phyloP scores from a whole-genome alignment of 176 grass and related monocot species.

The Cocos nucifera region DNA sequence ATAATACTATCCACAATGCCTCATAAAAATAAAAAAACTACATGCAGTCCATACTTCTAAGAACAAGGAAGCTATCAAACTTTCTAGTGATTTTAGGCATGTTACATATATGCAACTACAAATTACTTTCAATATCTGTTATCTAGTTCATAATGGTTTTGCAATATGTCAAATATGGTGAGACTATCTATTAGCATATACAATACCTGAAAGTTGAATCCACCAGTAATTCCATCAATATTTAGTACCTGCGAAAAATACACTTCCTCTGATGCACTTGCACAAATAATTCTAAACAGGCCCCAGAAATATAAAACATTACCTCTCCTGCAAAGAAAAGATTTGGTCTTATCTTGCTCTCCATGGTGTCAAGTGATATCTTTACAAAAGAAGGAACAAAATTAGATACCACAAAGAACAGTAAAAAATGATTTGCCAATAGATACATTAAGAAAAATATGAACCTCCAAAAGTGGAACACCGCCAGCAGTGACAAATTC shows the following conservation, averaged over 20 bases:
- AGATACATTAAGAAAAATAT: slow-evolving; percentile 6
- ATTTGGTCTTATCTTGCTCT: slow-evolving; percentile 76
- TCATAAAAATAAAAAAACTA: too few relatives aligned
- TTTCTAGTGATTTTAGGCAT: too few relatives aligned
- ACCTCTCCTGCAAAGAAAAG: slow-evolving; percentile 98
- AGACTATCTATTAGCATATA: neutral
- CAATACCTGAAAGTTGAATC: slow-evolving; percentile 92
- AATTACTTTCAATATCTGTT: neutral
- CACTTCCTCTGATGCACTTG: slow-evolving; percentile 12
- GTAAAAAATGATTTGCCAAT: slow-evolving; percentile 1
- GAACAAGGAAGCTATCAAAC: too few relatives aligned
- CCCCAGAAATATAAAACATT: slow-evolving; percentile 4
- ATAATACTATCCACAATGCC: too few relatives aligned
- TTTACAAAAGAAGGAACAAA: slow-evolving; percentile 21
- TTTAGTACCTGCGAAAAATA: slow-evolving; percentile 52
- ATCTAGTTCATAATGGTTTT: neutral
- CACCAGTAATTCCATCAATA: slow-evolving; percentile 77
- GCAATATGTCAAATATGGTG: neutral
- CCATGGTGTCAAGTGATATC: slow-evolving; percentile 74
- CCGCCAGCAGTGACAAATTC: slow-evolving; percentile 97
- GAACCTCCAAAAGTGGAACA: slow-evolving; percentile 79
- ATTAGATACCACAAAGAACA: neutral
- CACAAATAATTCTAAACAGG: slow-evolving; percentile 1
- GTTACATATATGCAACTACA: neutral
- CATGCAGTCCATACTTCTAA: too few relatives aligned